Percentiles rank a stretch among this genome's conserved stretches.
Conservation (phyloP, 345 rosid genomes). For the Reutealis trisperma region DNA sequence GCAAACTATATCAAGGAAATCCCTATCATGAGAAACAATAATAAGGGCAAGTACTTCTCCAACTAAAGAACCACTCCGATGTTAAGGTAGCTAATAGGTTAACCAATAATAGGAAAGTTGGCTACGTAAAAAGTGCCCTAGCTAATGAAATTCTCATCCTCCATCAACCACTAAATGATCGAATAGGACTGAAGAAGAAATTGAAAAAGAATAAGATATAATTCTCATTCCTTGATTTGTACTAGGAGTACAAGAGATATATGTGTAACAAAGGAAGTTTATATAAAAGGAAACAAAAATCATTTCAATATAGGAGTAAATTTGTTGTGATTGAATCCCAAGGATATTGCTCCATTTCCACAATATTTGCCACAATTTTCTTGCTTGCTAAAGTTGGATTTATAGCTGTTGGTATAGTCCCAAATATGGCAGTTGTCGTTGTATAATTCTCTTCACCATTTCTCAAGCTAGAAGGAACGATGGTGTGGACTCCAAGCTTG, state of each 20-base stretch:
- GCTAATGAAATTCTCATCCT: slow-evolving; percentile 97
- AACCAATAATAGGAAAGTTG: slow-evolving; percentile 82
- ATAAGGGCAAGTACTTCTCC: slow-evolving; percentile 88
- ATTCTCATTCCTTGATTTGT: too few species aligned
- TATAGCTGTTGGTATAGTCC: too few species aligned
- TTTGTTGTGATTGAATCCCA: too few species aligned
- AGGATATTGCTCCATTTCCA: too few species aligned
- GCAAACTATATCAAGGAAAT: slow-evolving; percentile 90
- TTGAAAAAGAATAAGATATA: too few species aligned
- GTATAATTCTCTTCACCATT: not conserved
- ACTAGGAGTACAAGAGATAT: too few species aligned
- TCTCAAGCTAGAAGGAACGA: not conserved
- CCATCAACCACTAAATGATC: slow-evolving; percentile 97
- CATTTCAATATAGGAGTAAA: too few species aligned
- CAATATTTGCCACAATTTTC: too few species aligned
- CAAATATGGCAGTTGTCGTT: too few species aligned
- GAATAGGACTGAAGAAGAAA: slow-evolving; percentile 42
- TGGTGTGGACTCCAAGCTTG: not conserved
- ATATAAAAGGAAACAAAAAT: too few species aligned
- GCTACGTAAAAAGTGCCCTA: slow-evolving; percentile 92
- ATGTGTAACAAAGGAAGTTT: too few species aligned
- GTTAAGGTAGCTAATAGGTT: slow-evolving; percentile 98
- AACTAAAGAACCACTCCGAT: slow-evolving; percentile 92
- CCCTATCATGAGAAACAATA: slow-evolving; percentile 97
- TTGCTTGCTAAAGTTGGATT: too few species aligned